Evolutionary conservation across 331 rosid genomes (phyloP).

Genomic region (Stylosanthes scabra): DNA sequence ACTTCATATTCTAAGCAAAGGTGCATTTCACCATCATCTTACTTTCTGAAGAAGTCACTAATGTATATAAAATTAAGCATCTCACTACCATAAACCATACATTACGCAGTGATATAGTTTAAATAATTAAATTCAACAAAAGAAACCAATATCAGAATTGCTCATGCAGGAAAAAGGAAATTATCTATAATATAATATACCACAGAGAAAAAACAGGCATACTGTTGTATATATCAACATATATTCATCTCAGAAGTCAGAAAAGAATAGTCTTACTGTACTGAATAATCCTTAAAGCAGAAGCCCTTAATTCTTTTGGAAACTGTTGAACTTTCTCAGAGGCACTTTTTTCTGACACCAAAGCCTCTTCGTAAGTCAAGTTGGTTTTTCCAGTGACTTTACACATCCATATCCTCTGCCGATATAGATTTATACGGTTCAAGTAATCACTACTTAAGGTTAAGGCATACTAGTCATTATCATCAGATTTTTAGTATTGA

Average conservation of each 20-base stretch:
- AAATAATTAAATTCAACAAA: not conserved
- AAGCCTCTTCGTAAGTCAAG: conserved; percentile 95
- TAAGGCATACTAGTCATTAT: conserved; percentile 51
- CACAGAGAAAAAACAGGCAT: conserved; percentile 5
- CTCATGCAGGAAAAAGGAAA: conserved; percentile 25
- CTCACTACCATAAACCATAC: not conserved
- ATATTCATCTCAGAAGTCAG: conserved; percentile 36
- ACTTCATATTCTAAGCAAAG: conserved; percentile 5
- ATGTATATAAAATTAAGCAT: not conserved
- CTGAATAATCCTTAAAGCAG: conserved; percentile 79
- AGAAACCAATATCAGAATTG: conserved; percentile 13
- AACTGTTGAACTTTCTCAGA: conserved; percentile 84
- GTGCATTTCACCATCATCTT: conserved; percentile 15
- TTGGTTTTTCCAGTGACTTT: conserved; percentile 82
- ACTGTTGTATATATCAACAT: conserved; percentile 8
- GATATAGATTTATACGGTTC: conserved; percentile 73
- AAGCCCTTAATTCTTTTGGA: conserved; percentile 75
- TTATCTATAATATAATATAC: not conserved
- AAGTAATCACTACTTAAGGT: conserved; percentile 72
- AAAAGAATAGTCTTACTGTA: conserved; percentile 70
- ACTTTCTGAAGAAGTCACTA: conserved; percentile 7
- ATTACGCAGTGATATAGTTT: conserved; percentile 17
- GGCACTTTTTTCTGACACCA: conserved; percentile 84
- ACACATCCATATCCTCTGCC: conserved; percentile 90
- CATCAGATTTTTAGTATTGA: conserved; percentile 11